phyloP scores from a whole-genome alignment of 2,329 filamentous ascomycete genomes.

The Epichloe scottii region DNA sequence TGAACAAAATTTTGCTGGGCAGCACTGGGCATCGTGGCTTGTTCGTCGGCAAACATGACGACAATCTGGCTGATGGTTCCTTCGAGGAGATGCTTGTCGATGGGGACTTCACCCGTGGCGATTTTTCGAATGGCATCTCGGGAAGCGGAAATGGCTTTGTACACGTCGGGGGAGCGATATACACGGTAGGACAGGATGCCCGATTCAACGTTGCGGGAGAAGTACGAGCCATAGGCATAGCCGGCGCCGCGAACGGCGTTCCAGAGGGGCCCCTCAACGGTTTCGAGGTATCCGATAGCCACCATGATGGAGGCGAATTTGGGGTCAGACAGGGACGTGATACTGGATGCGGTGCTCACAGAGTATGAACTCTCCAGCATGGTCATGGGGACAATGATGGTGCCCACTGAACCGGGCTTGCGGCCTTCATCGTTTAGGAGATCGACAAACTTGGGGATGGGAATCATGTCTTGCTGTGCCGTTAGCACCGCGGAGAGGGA shows the following conservation, averaged over 20 bases:
- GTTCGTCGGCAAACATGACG: slow-evolving; percentile 73
- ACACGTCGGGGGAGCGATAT: slow-evolving; percentile 80
- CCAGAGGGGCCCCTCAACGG: slow-evolving; percentile 91
- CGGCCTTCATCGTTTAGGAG: slow-evolving; percentile 66
- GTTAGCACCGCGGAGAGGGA: slow-evolving; percentile 28
- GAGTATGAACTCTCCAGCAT: slow-evolving; percentile 88
- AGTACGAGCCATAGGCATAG: slow-evolving; percentile 79
- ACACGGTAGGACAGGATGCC: slow-evolving; percentile 76
- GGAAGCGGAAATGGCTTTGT: slow-evolving; percentile 71
- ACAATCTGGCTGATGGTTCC: slow-evolving; percentile 86
- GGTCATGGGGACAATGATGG: slow-evolving; percentile 78
- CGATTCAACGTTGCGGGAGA: slow-evolving; percentile 63
- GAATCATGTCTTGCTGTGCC: slow-evolving; percentile 38
- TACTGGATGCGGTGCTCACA: slow-evolving; percentile 60
- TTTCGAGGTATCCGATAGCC: slow-evolving; percentile 80
- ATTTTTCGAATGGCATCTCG: slow-evolving; percentile 64
- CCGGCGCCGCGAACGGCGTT: slow-evolving; percentile 84
- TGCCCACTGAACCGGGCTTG: slow-evolving; percentile 59
- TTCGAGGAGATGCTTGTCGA: slow-evolving; percentile 76
- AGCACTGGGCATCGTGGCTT: slow-evolving; percentile 71
- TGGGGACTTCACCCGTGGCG: slow-evolving; percentile 54
- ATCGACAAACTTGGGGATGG: slow-evolving; percentile 56
- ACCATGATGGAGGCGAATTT: slow-evolving; percentile 75
- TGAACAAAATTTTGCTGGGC: slow-evolving; percentile 75
- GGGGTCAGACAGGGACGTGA: slow-evolving; percentile 64